Evolutionary conservation across 2,329 filamentous ascomycete species (phyloP), one percentile per base, ranked within the genome.

Genomic region (Monilinia fructigena): DNA sequence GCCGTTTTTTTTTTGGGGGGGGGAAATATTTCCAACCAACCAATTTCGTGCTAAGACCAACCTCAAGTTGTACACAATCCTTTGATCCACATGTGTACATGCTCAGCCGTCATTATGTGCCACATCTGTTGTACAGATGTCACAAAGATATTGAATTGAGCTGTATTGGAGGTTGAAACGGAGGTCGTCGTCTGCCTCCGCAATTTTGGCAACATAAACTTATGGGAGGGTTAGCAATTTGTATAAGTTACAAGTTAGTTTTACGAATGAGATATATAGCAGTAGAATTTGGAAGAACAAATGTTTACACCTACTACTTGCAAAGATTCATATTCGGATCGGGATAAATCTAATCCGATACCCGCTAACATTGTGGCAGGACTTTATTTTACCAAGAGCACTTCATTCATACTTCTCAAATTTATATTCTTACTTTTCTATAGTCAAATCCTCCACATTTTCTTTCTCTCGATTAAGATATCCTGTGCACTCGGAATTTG

Each of bases 61-160:
- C 61, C 61, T 56, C 38, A 26, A 26, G 40, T 56, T 47, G 20
- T 38, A 63, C 61, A 55, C 5, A 12, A 12, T 7, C 42, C 26
- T 42, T 38, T 23, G 6, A 40, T 48, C 52, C 52, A 64, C 28
- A 28, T 64, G 40, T 56, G 31, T 64, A 20, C 10, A 48, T 31
- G 52, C 61, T 18, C n/a, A 35, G 47, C 58, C 52, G 12, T 23
- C 10, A 56, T 35, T 48, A 8, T 56, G 45, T 50, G n/a, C 18
- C n/a, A 61, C 14, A 8, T 61, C 4, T 40, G 31, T 31, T 26
- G 12, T 52, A 18, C n/a, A 8, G 35, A 50, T 31, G 18, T 38
- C 7, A 20, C 28, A 16, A 60, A 48, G 28, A 38, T 38, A 28
- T 20, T 23, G 14, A 38, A 50, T 38, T n/a, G 45, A 35, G 48